Evolutionary conservation across 371 early-diverging fungal species (phyloP).

Genomic region (Catenaria anguillulae): DNA sequence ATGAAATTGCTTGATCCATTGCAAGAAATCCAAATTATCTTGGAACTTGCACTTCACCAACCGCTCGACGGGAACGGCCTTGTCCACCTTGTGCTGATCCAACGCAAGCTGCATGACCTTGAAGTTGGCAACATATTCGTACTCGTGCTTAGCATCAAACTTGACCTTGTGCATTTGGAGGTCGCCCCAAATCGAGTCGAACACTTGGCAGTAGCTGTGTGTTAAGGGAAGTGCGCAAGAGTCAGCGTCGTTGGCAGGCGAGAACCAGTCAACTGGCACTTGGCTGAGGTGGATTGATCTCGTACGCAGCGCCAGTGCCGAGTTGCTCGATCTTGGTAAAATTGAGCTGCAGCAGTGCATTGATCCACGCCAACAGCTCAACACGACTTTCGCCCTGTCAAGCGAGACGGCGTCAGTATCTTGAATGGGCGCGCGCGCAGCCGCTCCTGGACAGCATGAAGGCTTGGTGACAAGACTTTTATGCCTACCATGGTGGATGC

Average conservation of each 20-base stretch:
- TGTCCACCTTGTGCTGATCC: conserved; percentile 58
- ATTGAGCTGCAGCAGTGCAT: conserved; percentile 67
- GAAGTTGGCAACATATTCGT: conserved; percentile 79
- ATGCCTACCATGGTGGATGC: too few relatives aligned
- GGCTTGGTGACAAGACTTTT: too few relatives aligned
- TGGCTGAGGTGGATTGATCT: too few relatives aligned
- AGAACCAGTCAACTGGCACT: too few relatives aligned
- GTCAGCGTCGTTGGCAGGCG: conserved; percentile 18
- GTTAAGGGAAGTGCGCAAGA: too few relatives aligned
- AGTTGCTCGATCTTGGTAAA: conserved; percentile 87
- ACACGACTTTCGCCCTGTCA: conserved; percentile 67
- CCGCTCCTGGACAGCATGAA: too few relatives aligned
- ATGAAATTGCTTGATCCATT: conserved; percentile 69
- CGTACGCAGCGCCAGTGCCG: conserved; percentile 76
- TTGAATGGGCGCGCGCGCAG: too few relatives aligned
- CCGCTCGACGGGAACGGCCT: conserved; percentile 43
- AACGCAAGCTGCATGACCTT: conserved; percentile 75
- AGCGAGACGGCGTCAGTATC: too few relatives aligned
- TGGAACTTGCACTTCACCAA: conserved; percentile 86
- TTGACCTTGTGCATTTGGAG: conserved; percentile 71
- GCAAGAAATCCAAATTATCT: conserved; percentile 91
- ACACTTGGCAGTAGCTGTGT: conserved; percentile 59
- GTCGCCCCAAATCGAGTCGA: conserved; percentile 81
- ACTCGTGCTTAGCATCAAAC: conserved; percentile 79
- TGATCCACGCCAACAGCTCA: conserved; percentile 82